phyloP scores from a whole-genome alignment of 306 rosid genomes.

The Casuarina equisetifolia region DNA sequence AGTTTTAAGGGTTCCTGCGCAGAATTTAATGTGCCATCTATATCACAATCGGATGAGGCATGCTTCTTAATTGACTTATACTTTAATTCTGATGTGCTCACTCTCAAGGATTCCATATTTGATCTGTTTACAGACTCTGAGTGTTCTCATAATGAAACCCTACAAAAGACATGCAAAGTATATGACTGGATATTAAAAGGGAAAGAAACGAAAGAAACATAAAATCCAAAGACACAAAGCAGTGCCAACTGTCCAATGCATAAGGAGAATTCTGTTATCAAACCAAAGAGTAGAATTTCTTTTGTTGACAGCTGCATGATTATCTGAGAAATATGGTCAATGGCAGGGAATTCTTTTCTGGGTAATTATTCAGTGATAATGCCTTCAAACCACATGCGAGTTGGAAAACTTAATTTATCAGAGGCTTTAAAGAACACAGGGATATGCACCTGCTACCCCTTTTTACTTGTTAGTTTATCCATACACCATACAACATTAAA shows the following conservation, averaged over 20 bases:
- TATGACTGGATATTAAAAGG: not conserved
- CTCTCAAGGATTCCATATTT: not conserved
- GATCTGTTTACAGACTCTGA: constrained; percentile 5
- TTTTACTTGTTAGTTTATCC: not conserved
- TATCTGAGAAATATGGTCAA: not conserved
- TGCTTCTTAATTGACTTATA: not conserved
- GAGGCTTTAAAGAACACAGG: not conserved
- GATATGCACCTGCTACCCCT: not conserved
- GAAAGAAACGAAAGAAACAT: not conserved
- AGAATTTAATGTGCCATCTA: constrained; percentile 8
- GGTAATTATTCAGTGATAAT: not conserved
- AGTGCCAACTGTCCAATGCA: not conserved
- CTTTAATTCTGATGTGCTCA: not conserved
- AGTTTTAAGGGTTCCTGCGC: not conserved
- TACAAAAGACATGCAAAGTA: not conserved
- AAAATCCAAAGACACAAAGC: not conserved
- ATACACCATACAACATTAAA: not conserved
- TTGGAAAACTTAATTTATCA: not conserved
- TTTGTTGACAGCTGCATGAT: not conserved
- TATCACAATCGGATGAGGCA: constrained; percentile 5
- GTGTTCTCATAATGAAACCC: not conserved
- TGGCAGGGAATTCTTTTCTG: constrained; percentile 6
- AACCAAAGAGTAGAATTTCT: not conserved
- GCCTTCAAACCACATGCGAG: constrained; percentile 8
- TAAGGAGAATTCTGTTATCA: not conserved